These are phyloP conservation scores for Pestalotiopsis sp. DNA, from an alignment of 2,329 filamentous ascomycete species.

Conservation along the genomic window DNA sequence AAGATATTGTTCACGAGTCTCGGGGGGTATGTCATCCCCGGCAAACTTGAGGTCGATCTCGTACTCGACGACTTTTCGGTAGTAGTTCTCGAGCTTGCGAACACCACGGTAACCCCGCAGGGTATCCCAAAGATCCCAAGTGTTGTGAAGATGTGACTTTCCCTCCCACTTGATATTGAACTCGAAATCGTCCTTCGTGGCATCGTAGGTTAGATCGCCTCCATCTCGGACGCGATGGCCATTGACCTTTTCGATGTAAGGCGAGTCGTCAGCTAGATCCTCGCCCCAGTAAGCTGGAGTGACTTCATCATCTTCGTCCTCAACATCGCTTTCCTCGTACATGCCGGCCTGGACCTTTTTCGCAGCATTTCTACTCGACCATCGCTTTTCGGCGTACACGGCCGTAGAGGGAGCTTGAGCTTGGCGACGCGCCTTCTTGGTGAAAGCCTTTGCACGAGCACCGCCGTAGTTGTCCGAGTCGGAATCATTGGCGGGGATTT, in stretches of 20 bases:
- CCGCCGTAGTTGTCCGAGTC: slow-evolving; percentile 81
- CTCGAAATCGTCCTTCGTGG: slow-evolving; percentile 77
- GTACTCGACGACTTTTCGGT: slow-evolving; percentile 77
- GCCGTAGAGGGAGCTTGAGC: slow-evolving; percentile 66
- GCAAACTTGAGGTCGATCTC: slow-evolving; percentile 79
- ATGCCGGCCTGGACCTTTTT: slow-evolving; percentile 63
- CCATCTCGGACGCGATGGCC: slow-evolving; percentile 81
- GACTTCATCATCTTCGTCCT: slow-evolving; percentile 66
- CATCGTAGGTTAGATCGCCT: slow-evolving; percentile 58
- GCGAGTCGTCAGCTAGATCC: slow-evolving; percentile 74
- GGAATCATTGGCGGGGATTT: slow-evolving; percentile 61
- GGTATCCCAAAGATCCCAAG: slow-evolving; percentile 82
- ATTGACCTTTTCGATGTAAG: slow-evolving; percentile 88
- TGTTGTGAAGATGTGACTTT: slow-evolving; percentile 92
- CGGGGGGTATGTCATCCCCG: slow-evolving; percentile 73
- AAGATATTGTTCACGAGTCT: slow-evolving; percentile 91
- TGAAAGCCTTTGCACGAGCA: slow-evolving; percentile 67
- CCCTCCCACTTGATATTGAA: slow-evolving; percentile 97
- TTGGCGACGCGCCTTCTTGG: slow-evolving; percentile 78
- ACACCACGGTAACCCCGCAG: slow-evolving; percentile 80
- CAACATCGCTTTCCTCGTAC: slow-evolving; percentile 70
- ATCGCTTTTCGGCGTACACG: slow-evolving; percentile 79
- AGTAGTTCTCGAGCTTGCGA: slow-evolving; percentile 94
- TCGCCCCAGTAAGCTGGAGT: slow-evolving; percentile 73
- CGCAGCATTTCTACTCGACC: slow-evolving; percentile 84